These are phyloP conservation scores for Sphagnurus paluster DNA, from an alignment of 1,284 basidiomycete genomes.

Conservation along the genomic window DNA sequence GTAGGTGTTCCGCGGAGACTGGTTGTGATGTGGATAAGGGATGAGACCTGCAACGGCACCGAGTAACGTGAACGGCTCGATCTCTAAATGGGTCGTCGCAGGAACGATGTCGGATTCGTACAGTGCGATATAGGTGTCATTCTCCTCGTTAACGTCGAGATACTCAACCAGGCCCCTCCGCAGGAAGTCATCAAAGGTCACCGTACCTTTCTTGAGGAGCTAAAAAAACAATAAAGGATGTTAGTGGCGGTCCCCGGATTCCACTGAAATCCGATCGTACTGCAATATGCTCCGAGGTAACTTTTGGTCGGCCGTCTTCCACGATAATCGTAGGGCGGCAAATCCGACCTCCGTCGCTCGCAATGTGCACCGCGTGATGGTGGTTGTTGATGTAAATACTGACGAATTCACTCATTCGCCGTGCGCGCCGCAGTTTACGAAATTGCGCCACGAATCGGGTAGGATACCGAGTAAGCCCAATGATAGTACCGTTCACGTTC, in stretches of 20 bases:
- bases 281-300: slow-evolving; percentile 80
- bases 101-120: slow-evolving; percentile 89
- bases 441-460: slow-evolving; percentile 88
- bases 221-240: slow-evolving; percentile 33
- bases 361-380: slow-evolving; percentile 94
- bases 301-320: slow-evolving; percentile 78
- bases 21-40: slow-evolving; percentile 99
- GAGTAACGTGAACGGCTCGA: slow-evolving; percentile 97
- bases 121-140: slow-evolving; percentile 95
- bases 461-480: slow-evolving; percentile 90
- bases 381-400: slow-evolving; percentile 97
- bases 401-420: slow-evolving; percentile 95
- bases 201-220: slow-evolving; percentile 78
- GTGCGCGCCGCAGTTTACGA: slow-evolving; percentile 89
- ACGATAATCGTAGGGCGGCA: slow-evolving; percentile 99
- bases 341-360: slow-evolving; percentile 96
- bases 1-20: slow-evolving; percentile 98
- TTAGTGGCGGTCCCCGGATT: slow-evolving; percentile 14
- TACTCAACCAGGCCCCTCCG: slow-evolving; percentile 97
- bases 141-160: slow-evolving; percentile 99
- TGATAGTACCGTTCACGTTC: slow-evolving; percentile 95
- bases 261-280: slow-evolving; percentile 43
- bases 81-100: slow-evolving; percentile 93
- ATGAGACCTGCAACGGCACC: slow-evolving; percentile 98
- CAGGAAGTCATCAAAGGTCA: slow-evolving; percentile 95